Evolutionary conservation across 2,329 filamentous ascomycete genomes (phyloP).

Genomic region (Fusarium sacchari): DNA sequence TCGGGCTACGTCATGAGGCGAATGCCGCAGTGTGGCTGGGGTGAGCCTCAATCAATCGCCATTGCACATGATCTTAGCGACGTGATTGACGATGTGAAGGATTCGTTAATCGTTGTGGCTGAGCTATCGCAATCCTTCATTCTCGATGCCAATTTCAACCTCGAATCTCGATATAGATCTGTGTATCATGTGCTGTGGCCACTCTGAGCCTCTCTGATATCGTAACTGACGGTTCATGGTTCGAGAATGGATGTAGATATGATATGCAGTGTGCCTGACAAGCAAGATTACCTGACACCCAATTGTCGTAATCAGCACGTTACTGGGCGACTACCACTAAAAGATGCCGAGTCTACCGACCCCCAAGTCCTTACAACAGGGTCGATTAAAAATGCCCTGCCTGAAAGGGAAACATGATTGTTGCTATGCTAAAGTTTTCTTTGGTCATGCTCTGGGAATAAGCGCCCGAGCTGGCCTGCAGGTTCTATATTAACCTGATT

Average conservation of each 20-base stretch:
- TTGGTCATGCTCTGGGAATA: constrained; percentile 1
- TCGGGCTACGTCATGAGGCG: constrained; percentile 35
- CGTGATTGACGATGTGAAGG: neutral
- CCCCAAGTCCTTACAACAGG: constrained; percentile 11
- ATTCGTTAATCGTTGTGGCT: constrained; percentile 30
- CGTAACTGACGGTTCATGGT: neutral
- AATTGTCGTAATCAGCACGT: constrained; percentile 28
- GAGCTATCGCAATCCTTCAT: constrained; percentile 7
- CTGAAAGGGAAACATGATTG: constrained; percentile 22
- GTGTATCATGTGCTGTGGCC: neutral
- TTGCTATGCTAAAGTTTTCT: constrained; percentile 10
- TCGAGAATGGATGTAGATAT: neutral
- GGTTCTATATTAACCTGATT: constrained; percentile 22
- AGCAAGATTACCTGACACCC: constrained; percentile 33
- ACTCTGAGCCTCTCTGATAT: constrained; percentile 16
- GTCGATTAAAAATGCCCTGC: constrained; percentile 8
- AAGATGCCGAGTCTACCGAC: constrained; percentile 38
- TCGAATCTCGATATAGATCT: constrained; percentile 26
- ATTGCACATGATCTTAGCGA: constrained; percentile 14
- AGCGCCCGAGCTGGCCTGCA: neutral
- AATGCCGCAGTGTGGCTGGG: constrained; percentile 19
- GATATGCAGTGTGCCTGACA: constrained; percentile 8
- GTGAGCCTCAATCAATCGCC: constrained; percentile 16
- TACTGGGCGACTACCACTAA: constrained; percentile 5
- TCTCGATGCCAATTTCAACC: neutral